Base-by-base conservation (phyloP, 768 basidiomycete species). In the Suillus lakei region DNA sequence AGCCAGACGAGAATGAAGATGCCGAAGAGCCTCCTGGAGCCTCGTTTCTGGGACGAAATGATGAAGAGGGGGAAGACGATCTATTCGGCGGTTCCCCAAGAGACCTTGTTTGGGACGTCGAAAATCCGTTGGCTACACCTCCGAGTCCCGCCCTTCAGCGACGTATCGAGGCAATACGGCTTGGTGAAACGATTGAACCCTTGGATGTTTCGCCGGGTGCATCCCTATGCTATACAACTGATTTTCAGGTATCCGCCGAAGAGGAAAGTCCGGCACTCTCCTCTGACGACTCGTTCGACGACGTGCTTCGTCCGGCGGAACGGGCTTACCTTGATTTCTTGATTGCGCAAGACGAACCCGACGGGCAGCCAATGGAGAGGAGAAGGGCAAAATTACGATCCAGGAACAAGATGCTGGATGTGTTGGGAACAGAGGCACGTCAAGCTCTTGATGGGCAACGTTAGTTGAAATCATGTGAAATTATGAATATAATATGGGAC, bases 71-170 rank as follows among this genome's bases (percentile, higher is more conserved):
- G 1, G n/a, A 48, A 36, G 64, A 61, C 12, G 60, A 56, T 32
- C 15, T 26, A 26, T 38, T 18, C 8, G 15, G 23, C n/a, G 23
- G 23, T 38, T 9, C 5, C 7, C 3, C 39, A 26, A 12, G 7
- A 21, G 36, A 18, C 30, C 62, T 70, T 44, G 63, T 64, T 3
- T 73, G 72, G 71, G 68, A 72, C 54, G 56, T 36, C 5, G 36
- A n/a, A 0, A 34, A 66, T 51, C 66, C 70, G 0, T 72, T 70
- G 12, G 64, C 58, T 8, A 51, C 36, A 28, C 63, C 66, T 6
- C 36, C 61, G 18, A 26, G 41, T 54, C 10, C 51, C 26, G 10
- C 30, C 9, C 38, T 67, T 18, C 46, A 61, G 30, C 36, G 61
- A 48, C 30, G 55, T 34, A 43, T 55, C 23, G 39, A 59, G 26